Conservation (phyloP, 2,329 filamentous ascomycete genomes). For the Pezicula neosporulosa region DNA sequence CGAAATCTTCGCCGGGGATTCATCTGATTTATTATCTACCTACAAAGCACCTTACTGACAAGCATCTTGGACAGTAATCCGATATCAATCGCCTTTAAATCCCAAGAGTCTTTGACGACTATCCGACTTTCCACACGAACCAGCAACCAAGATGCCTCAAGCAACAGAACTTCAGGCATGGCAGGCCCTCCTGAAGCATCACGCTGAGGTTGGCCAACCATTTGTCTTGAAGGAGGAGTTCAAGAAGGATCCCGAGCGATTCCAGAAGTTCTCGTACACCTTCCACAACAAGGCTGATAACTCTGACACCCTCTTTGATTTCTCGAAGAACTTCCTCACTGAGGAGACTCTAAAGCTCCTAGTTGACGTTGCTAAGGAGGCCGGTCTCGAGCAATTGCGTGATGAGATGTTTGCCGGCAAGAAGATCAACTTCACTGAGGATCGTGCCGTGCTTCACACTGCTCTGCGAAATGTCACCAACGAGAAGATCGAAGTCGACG, state of each 20-base stretch:
- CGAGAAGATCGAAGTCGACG: constrained; percentile 80
- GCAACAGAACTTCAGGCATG: constrained; percentile 83
- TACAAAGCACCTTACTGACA: no score
- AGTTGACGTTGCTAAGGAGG: constrained; percentile 87
- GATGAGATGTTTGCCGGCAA: constrained; percentile 97
- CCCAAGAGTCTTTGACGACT: not conserved
- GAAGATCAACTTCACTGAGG: constrained; percentile 99
- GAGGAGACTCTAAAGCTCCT: constrained; percentile 88
- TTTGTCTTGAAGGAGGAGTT: constrained; percentile 95
- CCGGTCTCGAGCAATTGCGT: constrained; percentile 85
- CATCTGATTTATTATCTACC: no score
- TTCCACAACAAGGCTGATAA: constrained; percentile 76
- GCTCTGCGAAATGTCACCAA: constrained; percentile 88
- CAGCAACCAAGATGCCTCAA: constrained; percentile 62
- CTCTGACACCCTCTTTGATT: constrained; percentile 93
- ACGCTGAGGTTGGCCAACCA: constrained; percentile 78
- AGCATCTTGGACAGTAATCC: no score
- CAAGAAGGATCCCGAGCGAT: constrained; percentile 80
- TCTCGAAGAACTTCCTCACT: constrained; percentile 97
- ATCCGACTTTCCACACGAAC: not conserved
- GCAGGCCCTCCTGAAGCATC: constrained; percentile 87
- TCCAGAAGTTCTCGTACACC: constrained; percentile 83
- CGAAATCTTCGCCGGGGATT: no score
- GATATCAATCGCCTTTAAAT: no score
- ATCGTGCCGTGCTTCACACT: constrained; percentile 92